Base-by-base conservation (phyloP, 345 rosid species). In the Lenwebbia sp. region DNA sequence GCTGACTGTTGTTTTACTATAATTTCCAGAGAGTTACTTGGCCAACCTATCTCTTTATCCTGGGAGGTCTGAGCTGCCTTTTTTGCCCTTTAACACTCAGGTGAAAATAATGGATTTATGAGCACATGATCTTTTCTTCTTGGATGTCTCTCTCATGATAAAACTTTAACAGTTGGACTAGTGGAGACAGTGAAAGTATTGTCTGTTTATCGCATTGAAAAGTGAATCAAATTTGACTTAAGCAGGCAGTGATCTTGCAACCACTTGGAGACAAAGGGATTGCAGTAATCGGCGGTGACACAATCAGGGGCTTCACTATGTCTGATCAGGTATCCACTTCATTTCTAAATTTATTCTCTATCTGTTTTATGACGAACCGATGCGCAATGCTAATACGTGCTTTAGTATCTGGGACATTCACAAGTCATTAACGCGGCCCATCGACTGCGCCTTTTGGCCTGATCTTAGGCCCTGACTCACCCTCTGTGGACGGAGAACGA, bases 31-130 rank as follows among this genome's bases (percentile, higher is more conserved):
- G 90, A 96, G 90, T 89, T 97, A 96, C 93, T 88, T 97, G 87
- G 99, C 99, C 54, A 97, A 94, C 88, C 93, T 97, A 25, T 94
- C 98, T 86, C 98, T 96, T 55, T 97, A 95, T 89, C 96, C 98
- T 82, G 99, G 98, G 85, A 95, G 94, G 89, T 93, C 96, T 26
- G 94, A 96, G 94, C 91, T 96, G 87, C 94, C 98, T 44, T 97
- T 97, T 94, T 87, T 95, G 82, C 99, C 98, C 85, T 88, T 90
- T 47, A 96, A 97, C 87, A 94, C 96, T 52, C 98, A 96, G 97
- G 99, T 70, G 44, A 33, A 33, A 9, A 0, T 70, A 33, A 70
- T 70, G 21, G 13, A 33, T 70, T 33, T 70, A 70, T 70, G 78
- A 33, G 78, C 78, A 33, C 78, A 70, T 33, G 11, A 17, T 90